Evolutionary conservation across 1,284 basidiomycete species (phyloP).

Genomic region (Tausonia pullulans): DNA sequence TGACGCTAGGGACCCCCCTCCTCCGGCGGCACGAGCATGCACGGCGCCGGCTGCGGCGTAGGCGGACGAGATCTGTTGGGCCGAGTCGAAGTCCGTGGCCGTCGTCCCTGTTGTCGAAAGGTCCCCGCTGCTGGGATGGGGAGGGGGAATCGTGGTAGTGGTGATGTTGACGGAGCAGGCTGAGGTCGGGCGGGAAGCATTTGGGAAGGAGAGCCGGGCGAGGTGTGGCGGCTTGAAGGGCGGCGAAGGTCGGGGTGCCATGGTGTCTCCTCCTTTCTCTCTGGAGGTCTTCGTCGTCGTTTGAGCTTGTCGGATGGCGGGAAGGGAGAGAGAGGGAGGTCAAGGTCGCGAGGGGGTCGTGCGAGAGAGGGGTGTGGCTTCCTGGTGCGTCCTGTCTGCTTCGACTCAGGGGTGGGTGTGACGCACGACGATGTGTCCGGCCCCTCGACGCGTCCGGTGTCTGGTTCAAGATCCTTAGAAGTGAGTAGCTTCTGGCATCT

Average conservation of each 20-base stretch:
- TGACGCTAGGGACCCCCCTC: neutral
- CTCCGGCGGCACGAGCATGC: neutral
- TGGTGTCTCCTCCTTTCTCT: no score
- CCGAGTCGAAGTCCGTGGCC: constrained; percentile 4
- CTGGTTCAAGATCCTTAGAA: no score
- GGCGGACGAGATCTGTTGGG: neutral
- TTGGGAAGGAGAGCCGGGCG: constrained; percentile 3
- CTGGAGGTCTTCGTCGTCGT: no score
- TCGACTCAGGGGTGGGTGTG: no score
- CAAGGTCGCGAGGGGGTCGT: no score
- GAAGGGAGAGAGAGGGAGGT: no score
- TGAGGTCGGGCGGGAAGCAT: neutral
- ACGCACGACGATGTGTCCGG: no score
- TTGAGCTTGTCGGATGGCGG: no score
- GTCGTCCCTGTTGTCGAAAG: neutral
- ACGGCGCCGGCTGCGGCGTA: neutral
- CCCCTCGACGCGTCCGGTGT: no score
- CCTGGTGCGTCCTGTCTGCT: no score
- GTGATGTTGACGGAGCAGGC: neutral
- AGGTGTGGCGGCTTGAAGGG: constrained; percentile 10
- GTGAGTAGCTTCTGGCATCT: no score
- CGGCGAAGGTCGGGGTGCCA: neutral
- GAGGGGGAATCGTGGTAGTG: neutral
- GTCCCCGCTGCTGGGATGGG: neutral
- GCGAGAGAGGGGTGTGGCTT: no score